Percentiles rank a stretch among this genome's conserved stretches.
phyloP scores from a whole-genome alignment of 495 filamentous ascomycete species.

The Hypomontagnella submonticulosa region DNA sequence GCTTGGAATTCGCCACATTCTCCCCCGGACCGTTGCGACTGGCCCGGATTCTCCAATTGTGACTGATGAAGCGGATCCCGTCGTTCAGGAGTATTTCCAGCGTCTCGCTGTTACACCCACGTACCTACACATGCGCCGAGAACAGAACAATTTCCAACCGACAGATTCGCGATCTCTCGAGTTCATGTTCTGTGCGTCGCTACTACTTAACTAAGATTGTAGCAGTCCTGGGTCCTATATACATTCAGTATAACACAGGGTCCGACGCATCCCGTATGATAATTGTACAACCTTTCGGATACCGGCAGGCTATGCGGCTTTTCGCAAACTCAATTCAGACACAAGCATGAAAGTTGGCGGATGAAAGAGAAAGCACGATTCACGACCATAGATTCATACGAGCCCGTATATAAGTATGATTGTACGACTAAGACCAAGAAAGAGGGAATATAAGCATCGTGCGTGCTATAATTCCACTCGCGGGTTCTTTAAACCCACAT shows the following conservation, averaged over 20 bases:
- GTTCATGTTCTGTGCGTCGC: constrained; percentile 69
- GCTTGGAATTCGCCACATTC: constrained; percentile 75
- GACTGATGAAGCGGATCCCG: constrained; percentile 63
- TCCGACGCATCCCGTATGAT: constrained; percentile 3
- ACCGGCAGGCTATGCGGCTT: neutral
- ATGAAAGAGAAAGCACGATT: constrained; percentile 20
- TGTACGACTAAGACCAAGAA: constrained; percentile 2
- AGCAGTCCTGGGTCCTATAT: neutral
- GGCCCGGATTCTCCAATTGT: constrained; percentile 66
- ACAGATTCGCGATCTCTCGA: constrained; percentile 74
- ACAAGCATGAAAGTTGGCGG: neutral
- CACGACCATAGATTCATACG: constrained; percentile 22
- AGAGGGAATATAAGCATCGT: neutral
- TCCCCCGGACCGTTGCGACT: constrained; percentile 66
- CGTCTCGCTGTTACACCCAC: constrained; percentile 64
- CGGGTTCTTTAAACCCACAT: no score
- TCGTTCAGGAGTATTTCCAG: constrained; percentile 69
- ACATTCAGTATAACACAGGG: neutral
- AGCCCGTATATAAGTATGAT: constrained; percentile 1
- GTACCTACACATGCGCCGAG: constrained; percentile 53
- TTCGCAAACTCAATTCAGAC: neutral
- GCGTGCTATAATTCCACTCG: neutral
- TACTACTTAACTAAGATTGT: constrained; percentile 57
- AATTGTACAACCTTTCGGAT: constrained; percentile 15
- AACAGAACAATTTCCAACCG: constrained; percentile 67